Base-by-base conservation (phyloP, 805 yeast species). In the Nakazawaea molendinolei region DNA sequence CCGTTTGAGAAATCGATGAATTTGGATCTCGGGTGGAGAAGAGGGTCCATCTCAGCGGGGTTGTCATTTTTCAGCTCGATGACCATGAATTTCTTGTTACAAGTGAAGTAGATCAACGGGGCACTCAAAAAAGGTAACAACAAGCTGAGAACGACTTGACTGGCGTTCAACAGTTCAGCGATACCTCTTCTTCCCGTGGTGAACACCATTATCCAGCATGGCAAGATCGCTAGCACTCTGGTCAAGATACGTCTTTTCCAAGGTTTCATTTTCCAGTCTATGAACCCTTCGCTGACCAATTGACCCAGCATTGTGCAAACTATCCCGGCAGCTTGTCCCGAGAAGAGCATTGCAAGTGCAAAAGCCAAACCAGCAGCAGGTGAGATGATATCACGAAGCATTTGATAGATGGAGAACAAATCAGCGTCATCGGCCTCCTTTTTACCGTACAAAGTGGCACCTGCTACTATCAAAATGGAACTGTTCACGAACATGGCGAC, bases 221-320 rank as follows among this genome's bases (percentile, higher is more conserved):
- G 95, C 13, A 83, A 50, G 28, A 86, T 76, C 0, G 95, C 75
- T 32, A 86, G 76, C 15, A 67, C 52, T 50, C 95, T 68, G 0
- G 95, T 86, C 13, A 75, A 65, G 10, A 86, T 51, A 44, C 95
- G 67, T 52, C 95, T 71, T 34, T 79, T 50, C 95, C 95, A 86
- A 5, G 95, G 95, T 44, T 63, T 68, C 28, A 82, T 49, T 3
- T 69, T 76, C 95, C 95, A 85, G 34, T 76, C 69, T 30, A 86
- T 64, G 53, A 83, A 89, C 1, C 95, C 95, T 54, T 86, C 95
- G 47, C 83, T 71, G 1, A 86, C 95, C 49, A 86, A 80, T 55
- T 86, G 95, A 8, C 95, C 95, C 0, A 92, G 86, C 52, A 86
- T 79, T 0, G 95, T 86, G 51, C 95, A 86, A 3, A 86, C 89